phyloP scores from a whole-genome alignment of 2,329 filamentous ascomycete genomes.

The Stemphylium vesicarium region DNA sequence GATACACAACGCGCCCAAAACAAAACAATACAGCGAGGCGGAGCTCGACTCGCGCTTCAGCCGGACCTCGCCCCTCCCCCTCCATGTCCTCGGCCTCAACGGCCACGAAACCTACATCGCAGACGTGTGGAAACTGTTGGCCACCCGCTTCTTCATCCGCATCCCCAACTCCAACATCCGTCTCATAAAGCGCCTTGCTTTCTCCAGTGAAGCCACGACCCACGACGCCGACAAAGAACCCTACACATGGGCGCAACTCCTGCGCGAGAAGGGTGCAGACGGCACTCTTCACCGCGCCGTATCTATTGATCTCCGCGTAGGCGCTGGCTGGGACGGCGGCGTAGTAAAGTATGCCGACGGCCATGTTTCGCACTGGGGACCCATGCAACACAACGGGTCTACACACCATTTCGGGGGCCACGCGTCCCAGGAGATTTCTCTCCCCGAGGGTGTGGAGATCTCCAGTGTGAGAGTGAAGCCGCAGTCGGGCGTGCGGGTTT shows the following conservation, averaged over 20 bases:
- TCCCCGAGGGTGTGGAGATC: conserved; percentile 39
- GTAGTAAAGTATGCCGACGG: conserved; percentile 56
- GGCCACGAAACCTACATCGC: conserved; percentile 45
- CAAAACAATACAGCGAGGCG: conserved; percentile 25
- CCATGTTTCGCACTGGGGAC: conserved; percentile 52
- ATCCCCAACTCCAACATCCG: conserved; percentile 50
- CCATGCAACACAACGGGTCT: conserved; percentile 24
- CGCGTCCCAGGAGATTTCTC: conserved; percentile 33
- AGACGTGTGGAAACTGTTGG: conserved; percentile 46
- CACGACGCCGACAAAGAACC: neutral
- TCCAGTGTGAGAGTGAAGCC: conserved; percentile 40
- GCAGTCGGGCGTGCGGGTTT: conserved; percentile 36
- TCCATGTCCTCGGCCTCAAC: conserved; percentile 51
- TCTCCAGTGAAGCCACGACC: conserved; percentile 20
- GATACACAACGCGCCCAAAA: conserved; percentile 13
- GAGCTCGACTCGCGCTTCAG: conserved; percentile 45
- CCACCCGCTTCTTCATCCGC: conserved; percentile 40
- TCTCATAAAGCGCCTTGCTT: conserved; percentile 51
- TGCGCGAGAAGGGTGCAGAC: conserved; percentile 26
- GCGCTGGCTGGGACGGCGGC: conserved; percentile 54
- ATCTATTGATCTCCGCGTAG: conserved; percentile 55
- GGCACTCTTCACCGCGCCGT: conserved; percentile 49
- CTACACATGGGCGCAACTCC: conserved; percentile 30
- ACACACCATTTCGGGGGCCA: conserved; percentile 45
- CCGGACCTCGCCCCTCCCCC: conserved; percentile 32